phyloP scores from a whole-genome alignment of 805 yeast species.

The Saturnispora galanensis region DNA sequence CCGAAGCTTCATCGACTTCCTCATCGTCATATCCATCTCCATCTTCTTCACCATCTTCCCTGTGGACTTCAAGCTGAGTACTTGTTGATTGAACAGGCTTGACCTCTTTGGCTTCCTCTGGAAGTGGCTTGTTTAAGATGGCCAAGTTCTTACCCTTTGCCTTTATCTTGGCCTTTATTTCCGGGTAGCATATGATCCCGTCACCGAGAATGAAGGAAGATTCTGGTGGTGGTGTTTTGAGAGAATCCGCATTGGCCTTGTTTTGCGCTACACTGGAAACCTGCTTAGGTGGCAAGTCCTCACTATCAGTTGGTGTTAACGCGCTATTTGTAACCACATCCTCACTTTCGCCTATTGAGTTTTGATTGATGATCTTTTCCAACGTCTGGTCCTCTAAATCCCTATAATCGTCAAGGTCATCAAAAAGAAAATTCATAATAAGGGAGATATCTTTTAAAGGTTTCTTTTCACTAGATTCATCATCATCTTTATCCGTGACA shows the following conservation, averaged over 20 bases:
- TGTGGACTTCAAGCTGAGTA: too few relatives aligned
- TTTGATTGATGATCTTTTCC: slow-evolving; percentile 32
- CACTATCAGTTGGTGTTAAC: neutral
- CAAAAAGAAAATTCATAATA: slow-evolving; percentile 51
- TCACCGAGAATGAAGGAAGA: slow-evolving; percentile 9
- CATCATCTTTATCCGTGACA: slow-evolving; percentile 16
- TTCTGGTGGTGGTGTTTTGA: slow-evolving; percentile 7
- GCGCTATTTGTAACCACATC: neutral
- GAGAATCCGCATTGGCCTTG: neutral
- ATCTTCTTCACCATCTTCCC: neutral
- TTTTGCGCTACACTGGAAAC: too few relatives aligned
- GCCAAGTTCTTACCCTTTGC: neutral
- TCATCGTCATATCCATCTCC: slow-evolving; percentile 1
- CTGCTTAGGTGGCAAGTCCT: neutral
- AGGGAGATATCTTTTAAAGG: slow-evolving; percentile 43
- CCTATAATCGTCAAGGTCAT: slow-evolving; percentile 57
- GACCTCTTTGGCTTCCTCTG: neutral
- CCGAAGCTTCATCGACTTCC: slow-evolving; percentile 1
- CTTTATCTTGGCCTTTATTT: slow-evolving; percentile 11
- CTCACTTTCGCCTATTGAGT: neutral
- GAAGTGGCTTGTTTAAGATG: neutral
- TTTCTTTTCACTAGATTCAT: slow-evolving; percentile 20
- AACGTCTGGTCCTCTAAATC: slow-evolving; percentile 47
- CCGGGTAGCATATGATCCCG: slow-evolving; percentile 19
- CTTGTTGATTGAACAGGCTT: too few relatives aligned